A percentile compares a stretch with the other conserved stretches of the same genome.
These are phyloP conservation scores for Dactylorhiza incarnata DNA, from an alignment of 106 monocot species.

Conservation along the genomic window DNA sequence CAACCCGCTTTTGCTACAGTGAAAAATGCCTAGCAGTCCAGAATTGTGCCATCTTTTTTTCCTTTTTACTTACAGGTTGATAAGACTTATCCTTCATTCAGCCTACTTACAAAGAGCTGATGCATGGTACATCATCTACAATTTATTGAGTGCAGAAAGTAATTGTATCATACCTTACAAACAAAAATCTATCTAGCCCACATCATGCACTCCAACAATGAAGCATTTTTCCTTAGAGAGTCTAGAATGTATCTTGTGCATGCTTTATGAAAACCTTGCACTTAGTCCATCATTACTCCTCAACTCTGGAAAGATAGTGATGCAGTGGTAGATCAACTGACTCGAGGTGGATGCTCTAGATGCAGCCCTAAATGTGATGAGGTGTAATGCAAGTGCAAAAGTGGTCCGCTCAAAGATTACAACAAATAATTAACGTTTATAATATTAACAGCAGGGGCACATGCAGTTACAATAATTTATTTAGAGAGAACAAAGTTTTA, in stretches of 20 bases:
- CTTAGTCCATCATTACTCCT: too few relatives aligned
- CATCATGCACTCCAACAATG: not conserved
- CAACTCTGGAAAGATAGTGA: too few relatives aligned
- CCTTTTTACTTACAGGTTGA: not conserved
- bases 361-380: too few relatives aligned
- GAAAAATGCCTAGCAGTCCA: not conserved
- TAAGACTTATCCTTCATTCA: not conserved
- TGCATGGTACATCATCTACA: not conserved
- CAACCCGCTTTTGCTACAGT: not conserved
- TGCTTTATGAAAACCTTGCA: not conserved
- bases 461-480: too few relatives aligned
- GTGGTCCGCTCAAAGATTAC: too few relatives aligned
- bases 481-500: too few relatives aligned
- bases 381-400: too few relatives aligned
- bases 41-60: not conserved
- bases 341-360: too few relatives aligned
- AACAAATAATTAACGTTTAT: too few relatives aligned
- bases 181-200: not conserved
- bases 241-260: not conserved
- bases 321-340: too few relatives aligned
- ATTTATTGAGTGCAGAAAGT: not conserved
- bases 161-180: not conserved
- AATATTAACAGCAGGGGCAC: too few relatives aligned
- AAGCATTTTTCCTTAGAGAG: not conserved
- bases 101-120: not conserved